Evolutionary conservation across 139 green algal genomes (phyloP).

Genomic region (Closterium sp.): DNA sequence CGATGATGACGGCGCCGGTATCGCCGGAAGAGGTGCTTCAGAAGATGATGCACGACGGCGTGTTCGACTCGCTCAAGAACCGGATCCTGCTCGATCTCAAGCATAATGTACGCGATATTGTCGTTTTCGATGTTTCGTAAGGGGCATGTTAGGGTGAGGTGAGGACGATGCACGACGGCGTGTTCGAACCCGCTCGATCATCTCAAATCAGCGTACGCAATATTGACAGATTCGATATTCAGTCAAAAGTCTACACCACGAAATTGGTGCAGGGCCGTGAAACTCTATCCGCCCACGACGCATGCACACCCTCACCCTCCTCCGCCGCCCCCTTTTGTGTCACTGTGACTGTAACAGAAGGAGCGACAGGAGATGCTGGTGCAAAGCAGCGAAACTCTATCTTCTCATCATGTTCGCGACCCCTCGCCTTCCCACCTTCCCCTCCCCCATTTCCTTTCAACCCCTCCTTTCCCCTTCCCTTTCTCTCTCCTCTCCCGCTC

Average conservation of each 20-base stretch:
- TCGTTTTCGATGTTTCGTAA: neutral
- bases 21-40: neutral
- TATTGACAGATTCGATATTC: neutral
- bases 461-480: too few species aligned
- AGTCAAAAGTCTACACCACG: neutral
- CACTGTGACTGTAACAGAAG: neutral
- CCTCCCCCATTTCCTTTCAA: neutral
- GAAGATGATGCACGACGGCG: slow-evolving; percentile 12
- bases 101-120: neutral
- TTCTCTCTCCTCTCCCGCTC: too few species aligned
- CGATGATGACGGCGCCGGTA: neutral
- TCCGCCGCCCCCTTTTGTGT: neutral
- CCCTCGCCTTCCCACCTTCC: too few species aligned
- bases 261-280: neutral
- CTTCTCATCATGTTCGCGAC: too few species aligned
- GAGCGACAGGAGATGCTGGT: neutral
- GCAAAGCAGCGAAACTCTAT: neutral
- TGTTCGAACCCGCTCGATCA: neutral
- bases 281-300: neutral
- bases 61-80: neutral
- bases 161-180: neutral
- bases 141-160: neutral
- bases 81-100: neutral
- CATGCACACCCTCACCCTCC: too few species aligned
- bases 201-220: neutral